Percentiles rank a stretch among this genome's conserved stretches.
Evolutionary conservation across 2,329 filamentous ascomycete species (phyloP).

Genomic region (Bipolaris victoriae): DNA sequence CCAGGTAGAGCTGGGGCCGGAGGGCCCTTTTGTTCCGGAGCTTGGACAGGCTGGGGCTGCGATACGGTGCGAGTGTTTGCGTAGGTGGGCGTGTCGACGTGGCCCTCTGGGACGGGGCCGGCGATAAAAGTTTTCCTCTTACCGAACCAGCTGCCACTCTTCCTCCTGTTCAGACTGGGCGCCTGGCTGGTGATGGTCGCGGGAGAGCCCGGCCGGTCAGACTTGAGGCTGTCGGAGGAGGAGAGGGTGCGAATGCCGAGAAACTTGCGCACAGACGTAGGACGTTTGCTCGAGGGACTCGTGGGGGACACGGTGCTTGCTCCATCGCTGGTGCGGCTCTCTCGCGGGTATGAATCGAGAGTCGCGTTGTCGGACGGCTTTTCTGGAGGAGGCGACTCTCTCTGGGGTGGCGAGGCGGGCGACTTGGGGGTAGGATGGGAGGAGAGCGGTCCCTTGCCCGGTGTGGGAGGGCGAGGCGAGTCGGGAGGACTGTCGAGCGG

Average conservation of each 20-base stretch:
- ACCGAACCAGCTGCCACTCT: constrained; percentile 51
- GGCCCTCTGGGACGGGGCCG: constrained; percentile 43
- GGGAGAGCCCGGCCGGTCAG: constrained; percentile 46
- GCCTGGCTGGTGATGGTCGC: constrained; percentile 42
- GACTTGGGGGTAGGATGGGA: constrained; percentile 51
- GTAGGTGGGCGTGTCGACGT: constrained; percentile 30
- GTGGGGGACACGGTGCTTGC: constrained; percentile 40
- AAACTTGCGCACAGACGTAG: constrained; percentile 51
- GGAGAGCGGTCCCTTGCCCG: constrained; percentile 48
- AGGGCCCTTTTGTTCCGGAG: constrained; percentile 39
- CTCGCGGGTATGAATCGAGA: constrained; percentile 22
- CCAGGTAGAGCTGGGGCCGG: constrained; percentile 50
- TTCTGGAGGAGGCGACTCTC: constrained; percentile 25
- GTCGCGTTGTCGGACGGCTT: constrained; percentile 28
- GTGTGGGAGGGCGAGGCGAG: constrained; percentile 48
- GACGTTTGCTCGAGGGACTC: constrained; percentile 43
- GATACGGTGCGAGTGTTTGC: constrained; percentile 31
- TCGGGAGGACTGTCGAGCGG: constrained; percentile 50
- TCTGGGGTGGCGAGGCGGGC: constrained; percentile 32
- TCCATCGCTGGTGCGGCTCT: constrained; percentile 39
- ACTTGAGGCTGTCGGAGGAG: constrained; percentile 45
- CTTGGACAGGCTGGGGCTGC: constrained; percentile 18
- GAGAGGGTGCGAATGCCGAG: constrained; percentile 48
- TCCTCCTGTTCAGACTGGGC: constrained; percentile 42
- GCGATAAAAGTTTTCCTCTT: constrained; percentile 46